These are phyloP conservation scores for Paraphysoderma sedebokerense DNA, from an alignment of 371 early-diverging fungal genomes.

Conservation along the genomic window DNA sequence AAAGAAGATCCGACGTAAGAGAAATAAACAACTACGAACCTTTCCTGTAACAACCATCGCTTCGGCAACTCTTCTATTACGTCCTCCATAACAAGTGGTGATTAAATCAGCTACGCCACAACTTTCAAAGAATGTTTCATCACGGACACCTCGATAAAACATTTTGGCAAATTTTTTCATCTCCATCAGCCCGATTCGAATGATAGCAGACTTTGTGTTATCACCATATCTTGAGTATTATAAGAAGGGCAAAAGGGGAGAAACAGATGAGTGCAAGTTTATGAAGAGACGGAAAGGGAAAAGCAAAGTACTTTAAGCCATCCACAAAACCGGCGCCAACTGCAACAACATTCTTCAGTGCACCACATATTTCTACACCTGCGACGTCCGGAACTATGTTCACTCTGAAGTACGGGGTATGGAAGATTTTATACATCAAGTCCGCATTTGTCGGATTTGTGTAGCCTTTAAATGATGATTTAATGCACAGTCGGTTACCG, in stretches of 20 bases:
- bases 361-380: slow-evolving; percentile 94
- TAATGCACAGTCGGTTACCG: neutral
- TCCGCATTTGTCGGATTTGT: slow-evolving; percentile 45
- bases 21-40: slow-evolving; percentile 10
- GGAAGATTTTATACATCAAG: slow-evolving; percentile 59
- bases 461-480: slow-evolving; percentile 27
- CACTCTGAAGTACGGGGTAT: slow-evolving; percentile 75
- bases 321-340: slow-evolving; percentile 94
- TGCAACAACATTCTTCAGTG: slow-evolving; percentile 97
- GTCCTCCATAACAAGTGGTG: slow-evolving; percentile 91
- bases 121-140: slow-evolving; percentile 86
- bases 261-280: slow-evolving; percentile 21
- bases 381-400: slow-evolving; percentile 66
- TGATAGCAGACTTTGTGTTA: slow-evolving; percentile 95
- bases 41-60: slow-evolving; percentile 76
- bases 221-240: too few species aligned
- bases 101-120: slow-evolving; percentile 91
- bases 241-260: too few species aligned
- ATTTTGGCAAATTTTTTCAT: slow-evolving; percentile 82
- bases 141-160: slow-evolving; percentile 56
- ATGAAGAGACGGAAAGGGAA: neutral
- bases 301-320: slow-evolving; percentile 36
- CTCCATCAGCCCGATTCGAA: slow-evolving; percentile 89
- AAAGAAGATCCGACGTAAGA: too few species aligned
- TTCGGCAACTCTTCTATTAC: slow-evolving; percentile 88